Evolutionary conservation across 163 green algal species (phyloP).

Genomic region (Prototheca cutis): DNA sequence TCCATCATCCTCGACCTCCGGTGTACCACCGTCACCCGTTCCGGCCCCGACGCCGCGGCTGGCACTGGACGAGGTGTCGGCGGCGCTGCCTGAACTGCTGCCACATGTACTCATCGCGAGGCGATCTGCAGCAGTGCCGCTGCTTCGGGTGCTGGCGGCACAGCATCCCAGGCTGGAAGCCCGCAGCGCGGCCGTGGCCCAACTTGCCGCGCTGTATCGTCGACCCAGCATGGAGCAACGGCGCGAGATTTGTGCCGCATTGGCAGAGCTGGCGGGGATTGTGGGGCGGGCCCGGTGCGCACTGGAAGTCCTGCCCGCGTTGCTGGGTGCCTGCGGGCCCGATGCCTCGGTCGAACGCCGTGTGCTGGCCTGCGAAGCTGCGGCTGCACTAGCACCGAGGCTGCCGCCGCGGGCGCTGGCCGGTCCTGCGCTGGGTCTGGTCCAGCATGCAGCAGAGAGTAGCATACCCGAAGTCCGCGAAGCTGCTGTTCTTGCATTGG

Average conservation of each 20-base stretch:
- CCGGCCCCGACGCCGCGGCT: not conserved
- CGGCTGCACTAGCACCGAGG: not conserved
- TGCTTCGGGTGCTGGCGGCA: not conserved
- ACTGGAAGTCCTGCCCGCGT: not conserved
- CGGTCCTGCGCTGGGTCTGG: not conserved
- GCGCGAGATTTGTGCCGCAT: not conserved
- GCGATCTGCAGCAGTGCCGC: not conserved
- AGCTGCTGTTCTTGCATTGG: no score
- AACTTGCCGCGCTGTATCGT: not conserved
- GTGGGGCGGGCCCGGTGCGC: not conserved
- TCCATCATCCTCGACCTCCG: no score
- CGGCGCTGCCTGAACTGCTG: not conserved
- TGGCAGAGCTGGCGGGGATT: not conserved
- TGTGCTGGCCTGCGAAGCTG: not conserved
- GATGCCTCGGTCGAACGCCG: not conserved
- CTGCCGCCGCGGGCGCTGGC: not conserved
- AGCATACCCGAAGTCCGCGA: no score
- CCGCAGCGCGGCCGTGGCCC: not conserved
- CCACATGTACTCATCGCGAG: not conserved
- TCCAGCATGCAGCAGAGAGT: not conserved
- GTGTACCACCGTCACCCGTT: no score
- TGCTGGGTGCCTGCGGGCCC: not conserved
- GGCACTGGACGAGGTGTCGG: not conserved
- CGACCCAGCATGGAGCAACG: not conserved
- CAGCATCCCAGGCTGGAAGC: not conserved